Evolutionary conservation across 331 rosid genomes (phyloP), one percentile per base, ranked within the genome.

Genomic region (Quercus phellos): DNA sequence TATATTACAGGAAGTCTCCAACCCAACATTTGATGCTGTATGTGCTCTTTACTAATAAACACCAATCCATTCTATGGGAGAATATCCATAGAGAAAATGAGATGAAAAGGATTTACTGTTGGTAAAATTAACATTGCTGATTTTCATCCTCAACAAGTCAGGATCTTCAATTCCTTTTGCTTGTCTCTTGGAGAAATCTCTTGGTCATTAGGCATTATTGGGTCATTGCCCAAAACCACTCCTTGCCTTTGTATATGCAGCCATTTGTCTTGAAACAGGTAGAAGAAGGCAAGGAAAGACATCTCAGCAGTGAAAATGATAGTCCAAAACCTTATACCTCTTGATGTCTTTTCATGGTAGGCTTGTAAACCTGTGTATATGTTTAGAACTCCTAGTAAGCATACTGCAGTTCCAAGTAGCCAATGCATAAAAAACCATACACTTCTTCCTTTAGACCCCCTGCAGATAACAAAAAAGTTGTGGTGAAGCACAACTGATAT

Each of bases 211-310:
- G 77, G 70, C 60, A 72, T 73, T 42, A 51, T 21, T 8, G 67
- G 78, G 55, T 87, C 90, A 60, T 53, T 75, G 54, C 83, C 88
- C 84, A 92, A 82, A 81, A 35, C 72, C 55, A 84, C 87, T 75
- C 92, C 87, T 87, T 90, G 95, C 22, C 83, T 89, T 50, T 87
- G 85, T 55, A 90, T 92, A 73, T 92, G 88, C 61, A 59, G 72
- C 96, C 95, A 87, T 80, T 90, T 94, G 81, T 94, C 97, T 90
- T 94, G 98, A 66, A 94, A 82, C 11, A 94, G 97, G 88, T 94
- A 94, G 82, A 87, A 74, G 73, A 94, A 82, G 58, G 89, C 84
- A 59, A 92, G 27, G 56, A 87, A 77, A 70, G 86, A 73, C 21
- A 94, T 74, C 64, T 94, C 81, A 79, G 78, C 80, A 16, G 93